Base-by-base conservation (phyloP, 2,329 filamentous ascomycete genomes). In the Penicillium occitanis region DNA sequence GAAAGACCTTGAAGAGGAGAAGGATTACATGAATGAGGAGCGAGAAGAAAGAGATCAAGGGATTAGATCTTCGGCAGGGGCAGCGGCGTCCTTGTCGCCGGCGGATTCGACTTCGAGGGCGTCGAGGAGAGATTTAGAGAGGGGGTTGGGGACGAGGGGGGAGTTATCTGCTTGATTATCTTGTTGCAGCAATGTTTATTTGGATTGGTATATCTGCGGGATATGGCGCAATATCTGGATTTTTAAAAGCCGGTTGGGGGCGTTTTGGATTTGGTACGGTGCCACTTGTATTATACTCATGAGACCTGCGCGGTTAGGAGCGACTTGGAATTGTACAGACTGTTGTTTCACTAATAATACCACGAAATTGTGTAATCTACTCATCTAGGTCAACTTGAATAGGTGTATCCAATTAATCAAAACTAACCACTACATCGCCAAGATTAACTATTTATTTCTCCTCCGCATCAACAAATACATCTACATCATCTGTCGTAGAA, bases 1-100 rank as follows among this genome's bases (percentile, higher is more conserved):
- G 70, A 76, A 77, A 61, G 81, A 83, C 67, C 75, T 82, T 42
- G 78, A 78, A 67, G 81, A 83, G 68, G 76, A 82, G 65, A 77
- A 72, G 40, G 73, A 76, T 35, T 53, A 73, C 64, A 68, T 73
- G 64, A 78, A 80, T 37, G 79, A 80, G 64, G 76, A 77, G 61
- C 71, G 65, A 13, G 80, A 82, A 61, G 80, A 82, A 73, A 77
- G 33, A 76, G 72, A 1, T 73, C 73, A 30, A 73, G 75, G 40
- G 35, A 68, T 22, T 61, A 44, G 53, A 6, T 58, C 51, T 55
- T 57, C 61, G 3, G 60, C 48, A 1, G 60, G 59, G 1, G 35
- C 48, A 28, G 48, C 42, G 17, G 44, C 42, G 42, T 51, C 44
- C 30, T 35, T 37, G 44, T 61, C 33, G 10, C 59, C 63, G 30